These are phyloP conservation scores for Camellia oleifera DNA, from an alignment of 179 eudicot species.

Conservation along the genomic window DNA sequence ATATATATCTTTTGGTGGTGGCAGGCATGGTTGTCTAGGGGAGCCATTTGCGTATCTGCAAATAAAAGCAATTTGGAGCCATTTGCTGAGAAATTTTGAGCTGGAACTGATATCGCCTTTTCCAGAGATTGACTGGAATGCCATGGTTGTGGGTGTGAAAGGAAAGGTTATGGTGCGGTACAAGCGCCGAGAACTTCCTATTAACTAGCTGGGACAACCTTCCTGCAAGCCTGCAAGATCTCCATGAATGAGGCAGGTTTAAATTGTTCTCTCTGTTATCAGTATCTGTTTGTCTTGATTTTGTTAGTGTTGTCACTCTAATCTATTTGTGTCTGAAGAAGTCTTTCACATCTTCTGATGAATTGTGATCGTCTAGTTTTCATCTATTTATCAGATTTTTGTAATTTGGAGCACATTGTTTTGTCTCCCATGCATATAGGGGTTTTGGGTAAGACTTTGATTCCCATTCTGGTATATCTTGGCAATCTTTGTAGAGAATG, in stretches of 20 bases:
- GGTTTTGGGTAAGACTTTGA: not conserved
- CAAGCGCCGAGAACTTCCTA: conserved; percentile 70
- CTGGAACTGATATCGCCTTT: conserved; percentile 87
- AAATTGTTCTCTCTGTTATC: not conserved
- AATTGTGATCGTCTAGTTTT: not conserved
- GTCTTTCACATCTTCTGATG: not conserved
- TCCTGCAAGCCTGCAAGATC: not conserved
- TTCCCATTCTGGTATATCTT: not conserved
- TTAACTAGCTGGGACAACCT: conserved; percentile 24
- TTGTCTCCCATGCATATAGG: not conserved
- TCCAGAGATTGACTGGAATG: conserved; percentile 97
- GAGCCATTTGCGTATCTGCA: conserved; percentile 95
- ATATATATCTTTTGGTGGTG: conserved; percentile 83
- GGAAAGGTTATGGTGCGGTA: conserved; percentile 90
- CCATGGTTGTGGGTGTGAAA: conserved; percentile 97
- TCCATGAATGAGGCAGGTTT: conserved; percentile 1
- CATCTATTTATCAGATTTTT: not conserved
- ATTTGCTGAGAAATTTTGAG: conserved; percentile 81
- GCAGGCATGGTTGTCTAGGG: conserved; percentile 89
- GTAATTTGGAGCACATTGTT: not conserved
- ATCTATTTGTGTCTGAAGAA: not conserved
- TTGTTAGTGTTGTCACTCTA: not conserved
- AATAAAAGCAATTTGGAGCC: conserved; percentile 93
- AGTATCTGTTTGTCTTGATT: not conserved
- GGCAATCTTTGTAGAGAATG: not conserved